A percentile compares a stretch with the other conserved stretches of the same genome.
phyloP scores from a whole-genome alignment of 202 grass and related monocot genomes.

The Carex arenaria region DNA sequence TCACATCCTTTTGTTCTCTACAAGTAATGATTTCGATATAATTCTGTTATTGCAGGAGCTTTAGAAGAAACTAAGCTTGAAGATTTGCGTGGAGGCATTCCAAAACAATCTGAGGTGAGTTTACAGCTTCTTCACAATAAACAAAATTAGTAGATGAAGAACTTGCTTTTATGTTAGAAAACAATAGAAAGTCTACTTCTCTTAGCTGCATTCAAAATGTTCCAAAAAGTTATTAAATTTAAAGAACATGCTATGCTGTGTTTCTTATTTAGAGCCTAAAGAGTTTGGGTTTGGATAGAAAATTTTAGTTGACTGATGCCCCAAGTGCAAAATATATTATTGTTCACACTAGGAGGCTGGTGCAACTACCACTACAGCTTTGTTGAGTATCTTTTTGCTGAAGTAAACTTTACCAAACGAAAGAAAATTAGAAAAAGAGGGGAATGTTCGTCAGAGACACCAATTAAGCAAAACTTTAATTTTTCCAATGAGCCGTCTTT shows the following conservation, averaged over 20 bases:
- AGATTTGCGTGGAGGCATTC: neutral
- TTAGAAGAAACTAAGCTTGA: conserved; percentile 19
- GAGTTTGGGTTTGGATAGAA: neutral
- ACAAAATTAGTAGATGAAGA: neutral
- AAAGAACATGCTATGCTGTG: neutral
- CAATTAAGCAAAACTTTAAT: neutral
- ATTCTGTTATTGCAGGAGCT: neutral
- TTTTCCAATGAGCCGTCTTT: neutral
- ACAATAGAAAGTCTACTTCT: neutral
- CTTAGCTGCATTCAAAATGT: neutral
- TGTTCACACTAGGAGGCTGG: neutral
- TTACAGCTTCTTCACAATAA: neutral
- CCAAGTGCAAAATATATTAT: neutral
- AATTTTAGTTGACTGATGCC: neutral
- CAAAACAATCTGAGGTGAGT: conserved; percentile 26
- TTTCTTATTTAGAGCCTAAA: neutral
- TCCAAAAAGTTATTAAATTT: neutral
- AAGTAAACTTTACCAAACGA: neutral
- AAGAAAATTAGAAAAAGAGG: neutral
- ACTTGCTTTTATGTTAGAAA: neutral
- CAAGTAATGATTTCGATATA: neutral
- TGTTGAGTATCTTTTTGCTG: neutral
- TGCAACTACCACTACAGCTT: neutral
- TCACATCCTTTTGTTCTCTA: neutral
- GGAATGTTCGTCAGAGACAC: neutral